Evolutionary conservation across 2,329 filamentous ascomycete genomes (phyloP), one percentile per base, ranked within the genome.

Genomic region (Sclerotinia glacialis): DNA sequence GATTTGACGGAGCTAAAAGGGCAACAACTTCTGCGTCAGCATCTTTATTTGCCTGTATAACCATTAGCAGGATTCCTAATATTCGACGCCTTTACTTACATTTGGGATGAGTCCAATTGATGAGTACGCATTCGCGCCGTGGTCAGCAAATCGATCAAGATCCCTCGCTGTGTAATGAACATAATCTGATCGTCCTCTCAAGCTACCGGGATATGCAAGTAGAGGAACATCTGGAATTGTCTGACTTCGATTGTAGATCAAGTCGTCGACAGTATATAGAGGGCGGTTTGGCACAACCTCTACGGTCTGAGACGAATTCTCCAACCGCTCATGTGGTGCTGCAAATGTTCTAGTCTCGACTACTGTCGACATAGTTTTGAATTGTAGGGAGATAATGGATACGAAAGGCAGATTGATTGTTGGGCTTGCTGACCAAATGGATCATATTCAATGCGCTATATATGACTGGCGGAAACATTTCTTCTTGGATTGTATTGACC

Each of bases 1-100:
- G 76, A 67, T 81, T 80, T 42, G 72, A 70, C 1, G 71, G 69
- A 9, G 65, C 71, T 31, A 74, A 50, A 16, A 73, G 58, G 7
- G 69, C 72, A 54, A 73, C 56, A 14, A 72, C 67, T 64, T 71
- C 61, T 58, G 63, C 47, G 46, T 49, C n/a, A 40, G 40, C 12
- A 16, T 21, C 26, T 21, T 37, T 46, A 31, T 58, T 26, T 26
- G n/a, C 37, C 58, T 61, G 18, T 12, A 3, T 61, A 18, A 21
- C 2, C 31, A 26, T 61, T 40, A 61, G 44, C 37, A 40, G 18
- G 14, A 26, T 21, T 37, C 0, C 16, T 16, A 49, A 49, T 16
- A 6, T 5, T 26, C 37, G 14, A 37, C 0, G 5, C 11, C n/a
- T 2, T 26, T 49, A 49, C 44, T 61, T 12, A 72, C 73, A 46